Percentiles rank a stretch among this genome's conserved stretches.
These are phyloP conservation scores for Torrubiellomyces zombiae DNA, from an alignment of 2,329 filamentous ascomycete species.

Conservation along the genomic window DNA sequence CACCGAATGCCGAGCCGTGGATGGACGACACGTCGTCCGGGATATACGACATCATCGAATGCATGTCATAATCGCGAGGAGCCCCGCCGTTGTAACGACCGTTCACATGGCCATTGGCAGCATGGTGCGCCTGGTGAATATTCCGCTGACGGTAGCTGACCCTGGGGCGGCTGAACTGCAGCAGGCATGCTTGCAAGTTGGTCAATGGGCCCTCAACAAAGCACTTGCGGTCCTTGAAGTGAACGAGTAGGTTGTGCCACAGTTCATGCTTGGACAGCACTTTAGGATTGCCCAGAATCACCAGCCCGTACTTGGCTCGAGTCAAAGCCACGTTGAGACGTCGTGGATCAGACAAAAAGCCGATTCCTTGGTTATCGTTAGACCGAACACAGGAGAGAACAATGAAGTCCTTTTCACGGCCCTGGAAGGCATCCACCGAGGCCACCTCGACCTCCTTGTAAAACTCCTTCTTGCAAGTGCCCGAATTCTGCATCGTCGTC, in stretches of 20 bases:
- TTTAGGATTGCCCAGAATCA: conserved; percentile 95
- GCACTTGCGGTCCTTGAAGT: conserved; percentile 95
- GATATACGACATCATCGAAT: conserved; percentile 87
- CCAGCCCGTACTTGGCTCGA: conserved; percentile 88
- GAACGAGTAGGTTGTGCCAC: conserved; percentile 86
- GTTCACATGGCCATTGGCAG: conserved; percentile 17
- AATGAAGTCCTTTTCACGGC: conserved; percentile 97
- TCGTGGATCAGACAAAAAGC: conserved; percentile 93
- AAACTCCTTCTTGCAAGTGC: conserved; percentile 92
- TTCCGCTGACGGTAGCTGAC: conserved; percentile 85
- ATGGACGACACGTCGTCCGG: conserved; percentile 94
- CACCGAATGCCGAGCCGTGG: conserved; percentile 78
- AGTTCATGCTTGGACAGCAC: conserved; percentile 94
- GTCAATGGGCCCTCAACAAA: conserved; percentile 89
- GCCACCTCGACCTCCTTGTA: conserved; percentile 99
- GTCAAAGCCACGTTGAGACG: conserved; percentile 95
- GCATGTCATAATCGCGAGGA: conserved; percentile 50
- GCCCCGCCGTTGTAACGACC: conserved; percentile 23
- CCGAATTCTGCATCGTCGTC: conserved; percentile 96
- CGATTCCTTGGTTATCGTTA: conserved; percentile 97
- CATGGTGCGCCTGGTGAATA: conserved; percentile 54
- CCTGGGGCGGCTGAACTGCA: conserved; percentile 91
- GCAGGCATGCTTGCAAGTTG: conserved; percentile 86
- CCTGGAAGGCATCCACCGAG: conserved; percentile 96
- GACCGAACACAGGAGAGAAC: conserved; percentile 94